A percentile compares a stretch with the other conserved stretches of the same genome.
Evolutionary conservation across 768 basidiomycete species (phyloP).

Genomic region (Grammothele lineata): DNA sequence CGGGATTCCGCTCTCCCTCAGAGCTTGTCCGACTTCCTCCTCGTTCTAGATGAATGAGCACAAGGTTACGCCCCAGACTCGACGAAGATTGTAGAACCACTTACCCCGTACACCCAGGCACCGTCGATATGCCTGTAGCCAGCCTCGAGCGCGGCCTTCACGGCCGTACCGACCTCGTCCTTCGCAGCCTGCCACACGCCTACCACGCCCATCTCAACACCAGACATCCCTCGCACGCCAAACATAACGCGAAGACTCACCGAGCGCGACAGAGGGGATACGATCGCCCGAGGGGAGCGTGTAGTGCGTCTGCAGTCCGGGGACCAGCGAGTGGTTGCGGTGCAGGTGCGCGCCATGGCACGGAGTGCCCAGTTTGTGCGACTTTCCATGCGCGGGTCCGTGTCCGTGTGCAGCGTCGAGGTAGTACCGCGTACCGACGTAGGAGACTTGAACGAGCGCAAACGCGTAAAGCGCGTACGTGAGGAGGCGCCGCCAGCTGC

Average conservation of each 20-base stretch:
- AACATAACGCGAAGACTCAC: slow-evolving; percentile 29
- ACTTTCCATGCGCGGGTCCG: too few relatives aligned
- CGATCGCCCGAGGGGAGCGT: slow-evolving; percentile 62
- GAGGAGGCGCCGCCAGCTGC: too few relatives aligned
- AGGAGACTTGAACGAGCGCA: too few relatives aligned
- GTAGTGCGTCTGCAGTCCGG: slow-evolving; percentile 41
- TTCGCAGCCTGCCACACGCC: slow-evolving; percentile 59
- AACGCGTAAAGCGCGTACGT: too few relatives aligned
- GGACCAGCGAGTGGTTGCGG: slow-evolving; percentile 15
- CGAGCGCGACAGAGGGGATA: slow-evolving; percentile 65
- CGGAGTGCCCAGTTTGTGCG: slow-evolving; percentile 4
- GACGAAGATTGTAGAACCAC: neutral
- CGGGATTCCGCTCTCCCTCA: slow-evolving; percentile 54
- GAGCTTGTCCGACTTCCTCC: slow-evolving; percentile 60
- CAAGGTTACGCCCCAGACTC: neutral
- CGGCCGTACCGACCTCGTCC: slow-evolving; percentile 63
- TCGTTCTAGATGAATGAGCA: slow-evolving; percentile 46
- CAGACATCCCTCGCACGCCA: neutral
- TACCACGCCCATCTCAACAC: slow-evolving; percentile 18
- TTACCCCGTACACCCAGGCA: slow-evolving; percentile 64
- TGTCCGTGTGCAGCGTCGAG: too few relatives aligned
- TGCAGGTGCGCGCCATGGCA: slow-evolving; percentile 5
- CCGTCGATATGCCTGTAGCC: slow-evolving; percentile 75
- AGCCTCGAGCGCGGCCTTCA: slow-evolving; percentile 57
- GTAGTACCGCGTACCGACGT: too few relatives aligned